Evolutionary conservation across 1,284 basidiomycete genomes (phyloP).

Genomic region (Fomitopsis palustris): DNA sequence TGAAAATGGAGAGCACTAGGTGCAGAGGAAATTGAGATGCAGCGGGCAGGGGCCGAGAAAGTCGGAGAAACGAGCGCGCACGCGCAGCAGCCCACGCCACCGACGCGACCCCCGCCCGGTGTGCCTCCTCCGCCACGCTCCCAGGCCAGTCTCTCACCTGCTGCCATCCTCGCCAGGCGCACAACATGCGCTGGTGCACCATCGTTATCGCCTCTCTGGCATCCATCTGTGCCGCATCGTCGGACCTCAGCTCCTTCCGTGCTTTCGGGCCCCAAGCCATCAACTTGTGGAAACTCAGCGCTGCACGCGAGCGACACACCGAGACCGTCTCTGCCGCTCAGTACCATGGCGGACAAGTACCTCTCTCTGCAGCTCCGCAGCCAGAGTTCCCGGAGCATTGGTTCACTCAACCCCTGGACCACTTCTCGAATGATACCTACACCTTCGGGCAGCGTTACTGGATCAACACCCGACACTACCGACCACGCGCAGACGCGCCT

Average conservation of each 20-base stretch:
- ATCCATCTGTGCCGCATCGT: background rate
- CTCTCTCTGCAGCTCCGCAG: slow-evolving; percentile 10
- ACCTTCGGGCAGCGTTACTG: slow-evolving; percentile 82
- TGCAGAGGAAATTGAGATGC: no score
- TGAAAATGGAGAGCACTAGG: no score
- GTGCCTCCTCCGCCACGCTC: no score
- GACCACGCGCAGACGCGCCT: slow-evolving; percentile 65
- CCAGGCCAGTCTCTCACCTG: no score
- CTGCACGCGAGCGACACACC: slow-evolving; percentile 2
- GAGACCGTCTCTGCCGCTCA: background rate
- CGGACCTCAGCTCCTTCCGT: slow-evolving; percentile 11
- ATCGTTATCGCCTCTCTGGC: background rate
- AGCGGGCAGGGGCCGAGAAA: no score
- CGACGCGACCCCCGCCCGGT: background rate
- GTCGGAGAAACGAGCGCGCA: no score
- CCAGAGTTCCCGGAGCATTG: slow-evolving; percentile 56
- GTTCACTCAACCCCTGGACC: slow-evolving; percentile 85
- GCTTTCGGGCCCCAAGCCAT: slow-evolving; percentile 35
- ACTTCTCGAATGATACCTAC: slow-evolving; percentile 52
- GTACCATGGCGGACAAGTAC: background rate
- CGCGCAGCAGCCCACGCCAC: no score
- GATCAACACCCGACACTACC: slow-evolving; percentile 84
- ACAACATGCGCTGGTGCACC: background rate
- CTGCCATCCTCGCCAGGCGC: background rate
- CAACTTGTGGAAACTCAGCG: slow-evolving; percentile 39